Base-by-base conservation (phyloP, 805 yeast species). In the Kodamaea kakaduensis region DNA sequence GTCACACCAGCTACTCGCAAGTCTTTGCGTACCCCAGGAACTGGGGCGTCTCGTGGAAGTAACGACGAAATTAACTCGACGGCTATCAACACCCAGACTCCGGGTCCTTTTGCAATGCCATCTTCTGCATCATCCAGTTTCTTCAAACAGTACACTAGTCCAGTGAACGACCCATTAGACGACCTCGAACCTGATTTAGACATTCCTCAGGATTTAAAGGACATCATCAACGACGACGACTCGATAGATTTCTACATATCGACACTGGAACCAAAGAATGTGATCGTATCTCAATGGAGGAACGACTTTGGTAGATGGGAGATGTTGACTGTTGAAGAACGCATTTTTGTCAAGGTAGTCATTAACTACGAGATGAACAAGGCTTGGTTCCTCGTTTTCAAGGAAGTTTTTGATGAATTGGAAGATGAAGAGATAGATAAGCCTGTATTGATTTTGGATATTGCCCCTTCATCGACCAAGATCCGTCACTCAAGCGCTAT, bases 281-380 rank as follows among this genome's bases (percentile, higher is more conserved):
- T 67, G 50, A 65, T 61, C 32, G 54, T 67, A 8, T 67, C 71
- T 10, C 61, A 57, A 40, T 67, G 73, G 73, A 67, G 63, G 41
- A 46, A 53, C 24, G 56, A 56, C 22, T 58, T 52, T 27, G 73
- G 71, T 2, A 65, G 64, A 37, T 67, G 71, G 71, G 71, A 67
- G 45, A 58, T 67, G 67, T 36, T 67, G 31, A 64, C 71, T 0
- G 45, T 58, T 8, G 56, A 50, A 35, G 68, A 64, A 23, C 57
- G 48, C 19, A 40, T 67, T 2, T 67, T 64, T 41, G 36, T 60
- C 24, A 66, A 65, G 42, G 54, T 67, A n/a, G 69, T 54, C 5
- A 61, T 58, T 10, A 64, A 64, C 43, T 57, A 64, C 36, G 54
- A 54, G n/a, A 34, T 50, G 30, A 44, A 48, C 32, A 50, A 54